These are phyloP conservation scores for Pachyrhizus erosus DNA, from an alignment of 306 rosid species.

Conservation along the genomic window DNA sequence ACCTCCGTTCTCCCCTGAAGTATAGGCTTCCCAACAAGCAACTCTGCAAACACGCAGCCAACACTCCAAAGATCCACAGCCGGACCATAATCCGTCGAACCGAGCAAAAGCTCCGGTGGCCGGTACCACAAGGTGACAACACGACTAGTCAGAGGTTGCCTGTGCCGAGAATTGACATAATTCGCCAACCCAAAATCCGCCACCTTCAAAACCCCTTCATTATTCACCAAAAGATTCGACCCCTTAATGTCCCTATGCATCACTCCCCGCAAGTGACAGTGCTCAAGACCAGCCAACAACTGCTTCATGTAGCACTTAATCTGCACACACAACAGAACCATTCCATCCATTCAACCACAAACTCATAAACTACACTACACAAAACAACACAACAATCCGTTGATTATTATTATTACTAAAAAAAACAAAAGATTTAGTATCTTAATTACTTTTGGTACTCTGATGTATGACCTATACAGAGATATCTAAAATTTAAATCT, in stretches of 20 bases:
- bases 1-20: constrained; percentile 99
- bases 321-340: constrained; percentile 49
- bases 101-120: constrained; percentile 94
- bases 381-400: background rate
- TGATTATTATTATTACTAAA: background rate
- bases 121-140: constrained; percentile 97
- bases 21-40: constrained; percentile 77
- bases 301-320: constrained; percentile 91
- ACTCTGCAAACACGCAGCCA: constrained; percentile 91
- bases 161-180: constrained; percentile 56
- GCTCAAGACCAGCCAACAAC: constrained; percentile 83
- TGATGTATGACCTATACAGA: no score
- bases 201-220: constrained; percentile 85
- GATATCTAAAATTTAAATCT: no score
- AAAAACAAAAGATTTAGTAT: background rate
- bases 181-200: constrained; percentile 97
- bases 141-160: constrained; percentile 83
- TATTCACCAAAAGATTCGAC: constrained; percentile 84
- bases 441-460: background rate
- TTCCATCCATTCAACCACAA: constrained; percentile 1
- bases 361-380: background rate
- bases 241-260: constrained; percentile 98
- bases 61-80: constrained; percentile 95
- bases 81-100: constrained; percentile 86
- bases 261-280: constrained; percentile 84